Conservation (phyloP, 495 filamentous ascomycete genomes). For the Penicillium tannophilum region DNA sequence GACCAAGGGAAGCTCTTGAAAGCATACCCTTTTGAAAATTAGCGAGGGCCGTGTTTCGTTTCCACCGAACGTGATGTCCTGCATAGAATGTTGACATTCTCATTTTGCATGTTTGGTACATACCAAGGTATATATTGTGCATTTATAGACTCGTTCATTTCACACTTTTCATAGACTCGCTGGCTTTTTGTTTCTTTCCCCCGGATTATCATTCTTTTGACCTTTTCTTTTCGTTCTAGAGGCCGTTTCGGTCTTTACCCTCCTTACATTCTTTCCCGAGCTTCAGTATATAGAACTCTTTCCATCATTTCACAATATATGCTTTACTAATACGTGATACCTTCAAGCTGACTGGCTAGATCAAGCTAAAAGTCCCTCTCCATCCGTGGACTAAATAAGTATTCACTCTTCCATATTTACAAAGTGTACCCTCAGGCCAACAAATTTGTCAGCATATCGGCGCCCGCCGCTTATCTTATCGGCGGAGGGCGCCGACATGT, state of each 20-base stretch:
- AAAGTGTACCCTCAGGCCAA: neutral
- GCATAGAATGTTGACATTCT: neutral
- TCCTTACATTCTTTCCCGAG: neutral
- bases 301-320: neutral
- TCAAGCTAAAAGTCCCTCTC: no score
- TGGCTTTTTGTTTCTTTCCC: neutral
- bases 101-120: neutral
- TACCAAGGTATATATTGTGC: no score
- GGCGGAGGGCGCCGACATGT: neutral
- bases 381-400: no score
- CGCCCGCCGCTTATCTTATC: conserved; percentile 3
- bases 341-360: neutral
- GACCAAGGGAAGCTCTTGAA: conserved; percentile 1
- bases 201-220: no score
- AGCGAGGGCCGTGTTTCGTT: neutral
- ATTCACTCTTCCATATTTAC: no score
- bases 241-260: neutral
- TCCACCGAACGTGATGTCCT: neutral
- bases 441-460: neutral
- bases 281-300: neutral
- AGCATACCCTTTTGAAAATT: neutral
- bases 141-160: neutral
- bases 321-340: neutral
- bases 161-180: neutral
- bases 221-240: neutral